Evolutionary conservation across 1,284 basidiomycete genomes (phyloP).

Genomic region (Nidula niveotomentosa): DNA sequence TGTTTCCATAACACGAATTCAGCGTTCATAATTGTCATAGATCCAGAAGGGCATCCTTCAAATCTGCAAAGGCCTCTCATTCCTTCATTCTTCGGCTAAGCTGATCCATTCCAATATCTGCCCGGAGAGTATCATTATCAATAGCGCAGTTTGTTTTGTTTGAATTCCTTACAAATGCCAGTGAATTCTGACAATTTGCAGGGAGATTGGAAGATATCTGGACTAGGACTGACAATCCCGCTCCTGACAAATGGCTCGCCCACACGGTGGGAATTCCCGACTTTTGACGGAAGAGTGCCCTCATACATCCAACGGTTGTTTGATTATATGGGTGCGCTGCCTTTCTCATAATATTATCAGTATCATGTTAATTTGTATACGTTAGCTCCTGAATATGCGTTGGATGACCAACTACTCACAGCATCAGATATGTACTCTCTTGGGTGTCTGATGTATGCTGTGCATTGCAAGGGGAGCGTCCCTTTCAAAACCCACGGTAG

Average conservation of each 20-base stretch:
- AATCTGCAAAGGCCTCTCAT: slow-evolving; percentile 89
- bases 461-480: slow-evolving; percentile 85
- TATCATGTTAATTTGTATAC: no score
- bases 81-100: slow-evolving; percentile 90
- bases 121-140: slow-evolving; percentile 85
- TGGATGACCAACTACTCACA: slow-evolving; percentile 85
- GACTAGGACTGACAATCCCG: slow-evolving; percentile 85
- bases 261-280: slow-evolving; percentile 87
- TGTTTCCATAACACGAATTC: no score
- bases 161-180: not conserved
- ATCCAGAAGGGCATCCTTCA: slow-evolving; percentile 98
- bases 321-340: slow-evolving; percentile 83
- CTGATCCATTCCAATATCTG: slow-evolving; percentile 92
- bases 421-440: slow-evolving; percentile 95
- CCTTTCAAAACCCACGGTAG: slow-evolving; percentile 92
- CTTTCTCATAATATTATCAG: no score
- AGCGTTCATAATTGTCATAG: slow-evolving; percentile 37
- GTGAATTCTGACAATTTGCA: slow-evolving; percentile 27
- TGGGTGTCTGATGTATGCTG: slow-evolving; percentile 88
- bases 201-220: slow-evolving; percentile 99
- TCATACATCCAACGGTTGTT: slow-evolving; percentile 88
- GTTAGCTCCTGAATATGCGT: slow-evolving; percentile 90
- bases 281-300: slow-evolving; percentile 81
- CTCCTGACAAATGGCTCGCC: slow-evolving; percentile 73
- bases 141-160: slow-evolving; percentile 67